phyloP scores from a whole-genome alignment of 345 rosid species.

The Geranium rotundifolium region DNA sequence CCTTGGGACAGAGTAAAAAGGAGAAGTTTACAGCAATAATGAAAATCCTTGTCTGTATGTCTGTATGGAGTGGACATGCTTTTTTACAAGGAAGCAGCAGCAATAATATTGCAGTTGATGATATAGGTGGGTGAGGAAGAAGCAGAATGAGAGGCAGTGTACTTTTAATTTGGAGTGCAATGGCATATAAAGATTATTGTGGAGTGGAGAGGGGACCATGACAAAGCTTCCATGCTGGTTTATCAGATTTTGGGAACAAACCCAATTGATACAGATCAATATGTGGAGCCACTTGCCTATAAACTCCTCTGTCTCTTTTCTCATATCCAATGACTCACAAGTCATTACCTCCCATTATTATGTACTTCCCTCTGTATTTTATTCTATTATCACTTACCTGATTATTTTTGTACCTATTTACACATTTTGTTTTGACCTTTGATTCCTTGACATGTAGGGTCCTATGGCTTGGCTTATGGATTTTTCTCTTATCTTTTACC shows the following conservation, averaged over 20 bases:
- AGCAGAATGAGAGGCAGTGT: background rate
- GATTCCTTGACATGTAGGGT: background rate
- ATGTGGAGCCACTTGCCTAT: background rate
- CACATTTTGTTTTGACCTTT: background rate
- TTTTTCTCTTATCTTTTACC: too few species aligned
- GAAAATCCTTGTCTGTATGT: too few species aligned
- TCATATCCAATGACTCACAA: background rate
- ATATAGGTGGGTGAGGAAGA: too few species aligned
- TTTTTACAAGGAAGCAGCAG: too few species aligned
- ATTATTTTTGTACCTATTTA: background rate
- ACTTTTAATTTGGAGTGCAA: background rate
- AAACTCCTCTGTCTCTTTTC: background rate
- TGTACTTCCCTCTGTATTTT: background rate
- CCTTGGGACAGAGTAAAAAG: too few species aligned
- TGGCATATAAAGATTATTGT: background rate
- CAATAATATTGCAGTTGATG: too few species aligned
- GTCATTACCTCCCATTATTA: background rate
- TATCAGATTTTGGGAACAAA: background rate
- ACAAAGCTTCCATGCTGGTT: constrained; percentile 11
- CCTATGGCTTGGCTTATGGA: background rate
- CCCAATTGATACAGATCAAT: background rate
- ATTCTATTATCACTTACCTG: background rate
- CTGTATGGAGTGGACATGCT: too few species aligned
- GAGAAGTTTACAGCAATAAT: too few species aligned
- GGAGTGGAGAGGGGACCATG: constrained; percentile 10